A percentile compares a stretch with the other conserved stretches of the same genome.
These are phyloP conservation scores for Apostasia shenzhenica DNA, from an alignment of 106 monocot species.

Conservation along the genomic window DNA sequence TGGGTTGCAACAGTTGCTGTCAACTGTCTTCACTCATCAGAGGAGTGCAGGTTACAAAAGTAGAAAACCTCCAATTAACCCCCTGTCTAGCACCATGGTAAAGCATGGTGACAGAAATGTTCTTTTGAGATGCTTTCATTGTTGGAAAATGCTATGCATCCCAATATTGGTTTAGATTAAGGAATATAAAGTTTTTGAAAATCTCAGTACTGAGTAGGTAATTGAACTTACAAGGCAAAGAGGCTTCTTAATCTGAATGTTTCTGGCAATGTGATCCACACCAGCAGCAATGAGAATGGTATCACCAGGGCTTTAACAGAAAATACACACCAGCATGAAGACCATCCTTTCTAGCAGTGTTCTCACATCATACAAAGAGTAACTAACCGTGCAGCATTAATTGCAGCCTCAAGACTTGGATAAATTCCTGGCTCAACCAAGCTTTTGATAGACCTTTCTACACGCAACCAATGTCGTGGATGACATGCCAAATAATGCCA, in stretches of 20 bases:
- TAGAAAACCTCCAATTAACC: too few species aligned
- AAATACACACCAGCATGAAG: slow-evolving; percentile 15
- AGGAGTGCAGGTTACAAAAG: too few species aligned
- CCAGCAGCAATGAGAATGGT: slow-evolving; percentile 86
- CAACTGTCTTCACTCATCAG: too few species aligned
- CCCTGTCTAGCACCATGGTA: too few species aligned
- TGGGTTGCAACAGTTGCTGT: too few species aligned
- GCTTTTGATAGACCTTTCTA: slow-evolving; percentile 60
- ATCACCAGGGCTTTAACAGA: slow-evolving; percentile 79
- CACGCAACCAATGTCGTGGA: slow-evolving; percentile 87
- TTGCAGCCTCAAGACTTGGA: slow-evolving; percentile 62
- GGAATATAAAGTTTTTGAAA: too few species aligned
- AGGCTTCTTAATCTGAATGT: slow-evolving; percentile 89
- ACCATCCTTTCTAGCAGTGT: slow-evolving; percentile 1
- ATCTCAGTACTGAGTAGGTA: too few species aligned
- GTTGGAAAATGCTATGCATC: too few species aligned
- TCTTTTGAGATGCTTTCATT: too few species aligned
- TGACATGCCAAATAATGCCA: slow-evolving; percentile 87
- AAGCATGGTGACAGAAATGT: too few species aligned
- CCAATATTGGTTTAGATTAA: too few species aligned
- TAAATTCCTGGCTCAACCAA: slow-evolving; percentile 59
- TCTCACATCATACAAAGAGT: slow-evolving; percentile 2
- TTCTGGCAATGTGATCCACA: slow-evolving; percentile 53
- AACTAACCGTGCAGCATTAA: slow-evolving; percentile 77
- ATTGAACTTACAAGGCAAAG: slow-evolving; percentile 77